Evolutionary conservation across 2,329 filamentous ascomycete species (phyloP), one percentile per base, ranked within the genome.

Genomic region (Claviceps purpurea): DNA sequence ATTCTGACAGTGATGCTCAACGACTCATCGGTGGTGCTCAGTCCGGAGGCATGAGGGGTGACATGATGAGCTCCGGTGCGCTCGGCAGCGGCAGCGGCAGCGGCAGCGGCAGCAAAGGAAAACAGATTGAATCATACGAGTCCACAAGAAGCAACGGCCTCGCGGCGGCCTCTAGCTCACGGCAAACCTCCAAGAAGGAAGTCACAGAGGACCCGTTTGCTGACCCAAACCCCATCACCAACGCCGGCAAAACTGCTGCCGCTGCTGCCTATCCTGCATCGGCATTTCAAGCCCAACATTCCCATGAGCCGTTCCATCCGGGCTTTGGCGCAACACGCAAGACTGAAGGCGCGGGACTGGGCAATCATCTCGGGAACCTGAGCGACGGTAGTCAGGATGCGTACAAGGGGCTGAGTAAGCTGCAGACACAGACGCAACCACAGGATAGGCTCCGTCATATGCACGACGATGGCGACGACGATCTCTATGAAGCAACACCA

Each of bases 401-500:
- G 10, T 39, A 57, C 7, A 56, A 52, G 41, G 59, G 54, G 24
- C 53, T 54, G 37, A 47, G 55, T 14, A 49, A 56, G 41, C 52
- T 52, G 20, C 54, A 59, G 50, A 56, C 57, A 34, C 30, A 34
- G 30, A 34, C 30, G 2, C 10, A 34, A 34, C 58, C 55, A 3
- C 51, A 56, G 41, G 52, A 41, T 24, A 52, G 54, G 48, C 45
- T 51, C 11, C 57, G 58, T 34, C 3, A 34, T 34, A 10, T 34
- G 30, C 30, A 11, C 10, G 30, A 34, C 8, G 30, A 34, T 34
- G 62, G 66, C 40, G 64, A 67, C 39, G 68, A 70, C 38, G 68
- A 72, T 48, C 58, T 72, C 42, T 73, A 74, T 51, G 66, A 69
- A 44, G 61, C 67, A n/a, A 60, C 62, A 16, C 60, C 64, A 20